Base-by-base conservation (phyloP, 805 yeast genomes). In the Saccharomycopsis capsularis region DNA sequence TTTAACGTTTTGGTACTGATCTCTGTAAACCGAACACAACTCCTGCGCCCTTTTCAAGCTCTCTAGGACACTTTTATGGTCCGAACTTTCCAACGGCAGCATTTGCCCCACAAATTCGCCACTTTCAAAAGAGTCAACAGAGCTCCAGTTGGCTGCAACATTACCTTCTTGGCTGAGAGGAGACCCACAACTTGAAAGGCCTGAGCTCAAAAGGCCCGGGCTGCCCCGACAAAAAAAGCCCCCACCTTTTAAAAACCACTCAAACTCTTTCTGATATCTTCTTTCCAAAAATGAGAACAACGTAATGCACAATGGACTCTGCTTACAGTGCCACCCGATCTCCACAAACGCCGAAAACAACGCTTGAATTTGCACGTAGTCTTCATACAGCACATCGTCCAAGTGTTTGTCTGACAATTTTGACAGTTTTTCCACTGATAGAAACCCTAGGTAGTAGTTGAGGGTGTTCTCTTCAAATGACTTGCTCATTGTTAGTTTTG, bases 231-330 rank as follows among this genome's bases (percentile, higher is more conserved):
- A 27, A 7, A 7, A 7, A 13, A 7, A 27, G 7, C 16, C n/a
- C 11, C 16, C 19, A 7, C 32, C 24, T 25, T 13, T 6, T 11
- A 40, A 27, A 40, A 40, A 40, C 5, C 18, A 16, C 34, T 40
- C 44, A 40, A 40, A 40, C 34, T 27, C 21, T 13, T 24, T 5
- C 13, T 27, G 7, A 15, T 40, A 30, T 27, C 24, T 34, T 15
- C n/a, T 34, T 15, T 27, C 44, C 15, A 40, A 15, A 40, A 40
- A 40, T 7, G 44, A 40, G 24, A 40, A n/a, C 18, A 40, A 27
- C 15, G 44, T 40, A 22, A 40, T 40, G 19, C 44, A 40, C 13
- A 40, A 25, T n/a, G 35, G 44, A 15, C 21, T 34, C 22, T 40
- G 7, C 15, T 40, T 40, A 18, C 44, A 40, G 15, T 27, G 44